These are phyloP conservation scores for Notholithocarpus densiflorus DNA, from an alignment of 306 rosid species.

Conservation along the genomic window DNA sequence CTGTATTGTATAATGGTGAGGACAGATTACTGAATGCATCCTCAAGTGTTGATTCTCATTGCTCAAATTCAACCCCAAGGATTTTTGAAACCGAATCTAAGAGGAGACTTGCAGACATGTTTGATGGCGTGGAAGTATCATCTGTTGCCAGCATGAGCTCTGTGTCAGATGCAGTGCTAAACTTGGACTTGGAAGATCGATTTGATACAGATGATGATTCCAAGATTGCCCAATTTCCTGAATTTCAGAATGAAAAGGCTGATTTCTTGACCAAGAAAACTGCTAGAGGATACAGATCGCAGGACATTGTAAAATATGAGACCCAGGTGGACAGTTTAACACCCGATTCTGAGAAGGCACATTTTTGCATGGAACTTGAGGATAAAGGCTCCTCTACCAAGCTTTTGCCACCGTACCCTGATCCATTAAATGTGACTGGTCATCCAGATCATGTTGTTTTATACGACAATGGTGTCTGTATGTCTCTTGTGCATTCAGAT, in stretches of 20 bases:
- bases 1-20: constrained; percentile 20
- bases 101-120: constrained; percentile 13
- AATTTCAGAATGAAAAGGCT: constrained; percentile 4
- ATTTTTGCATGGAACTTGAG: constrained; percentile 22
- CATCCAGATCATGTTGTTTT: constrained; percentile 4
- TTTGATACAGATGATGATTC: constrained; percentile 23
- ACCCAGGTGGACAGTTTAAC: constrained; percentile 9
- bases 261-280: constrained; percentile 15
- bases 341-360: constrained; percentile 16
- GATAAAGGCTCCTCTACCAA: constrained; percentile 11
- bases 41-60: constrained; percentile 40
- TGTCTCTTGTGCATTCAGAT: neutral
- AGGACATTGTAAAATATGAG: constrained; percentile 11
- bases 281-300: constrained; percentile 25
- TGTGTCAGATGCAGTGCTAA: constrained; percentile 28
- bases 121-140: constrained; percentile 21
- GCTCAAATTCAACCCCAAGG: constrained; percentile 41
- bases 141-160: constrained; percentile 24
- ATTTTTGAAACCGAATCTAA: constrained; percentile 13
- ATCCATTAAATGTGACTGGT: constrained; percentile 3
- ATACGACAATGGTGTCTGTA: neutral
- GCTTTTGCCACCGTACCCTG: constrained; percentile 25
- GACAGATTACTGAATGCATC: constrained; percentile 10
- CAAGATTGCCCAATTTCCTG: constrained; percentile 15
- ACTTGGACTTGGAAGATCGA: constrained; percentile 26